Conservation (phyloP, 2,329 filamentous ascomycete species). For the Fusarium compactum region DNA sequence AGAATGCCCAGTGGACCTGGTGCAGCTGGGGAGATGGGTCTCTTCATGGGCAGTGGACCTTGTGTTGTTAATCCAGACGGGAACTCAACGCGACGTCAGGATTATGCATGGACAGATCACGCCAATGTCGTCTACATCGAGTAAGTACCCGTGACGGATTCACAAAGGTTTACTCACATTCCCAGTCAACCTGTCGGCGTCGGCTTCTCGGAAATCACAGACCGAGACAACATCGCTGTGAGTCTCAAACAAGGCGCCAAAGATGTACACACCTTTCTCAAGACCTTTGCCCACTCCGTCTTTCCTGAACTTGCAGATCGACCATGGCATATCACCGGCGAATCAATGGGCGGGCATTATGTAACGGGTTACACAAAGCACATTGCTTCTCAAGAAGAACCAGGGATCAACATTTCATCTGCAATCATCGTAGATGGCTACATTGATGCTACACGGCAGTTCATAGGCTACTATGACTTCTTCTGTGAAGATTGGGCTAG, state of each 20-base stretch:
- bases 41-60: constrained; percentile 35
- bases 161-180: background rate
- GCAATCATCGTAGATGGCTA: constrained; percentile 34
- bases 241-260: constrained; percentile 23
- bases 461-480: constrained; percentile 29
- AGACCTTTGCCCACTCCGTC: constrained; percentile 10
- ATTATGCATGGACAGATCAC: constrained; percentile 34
- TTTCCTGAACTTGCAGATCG: constrained; percentile 26
- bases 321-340: constrained; percentile 34
- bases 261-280: constrained; percentile 28
- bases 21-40: constrained; percentile 30
- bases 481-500: constrained; percentile 30
- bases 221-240: constrained; percentile 27
- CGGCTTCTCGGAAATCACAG: constrained; percentile 34
- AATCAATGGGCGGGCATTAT: constrained; percentile 40
- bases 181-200: constrained; percentile 33
- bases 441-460: constrained; percentile 29
- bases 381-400: constrained; percentile 2
- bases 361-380: constrained; percentile 32
- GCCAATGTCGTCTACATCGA: constrained; percentile 35
- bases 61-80: constrained; percentile 28
- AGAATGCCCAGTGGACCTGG: constrained; percentile 2
- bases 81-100: constrained; percentile 22
- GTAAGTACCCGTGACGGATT: background rate
- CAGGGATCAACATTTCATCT: constrained; percentile 11